Evolutionary conservation across 202 grass and related monocot genomes (phyloP), one percentile per base, ranked within the genome.

Genomic region (Schoenoplectus triqueter): DNA sequence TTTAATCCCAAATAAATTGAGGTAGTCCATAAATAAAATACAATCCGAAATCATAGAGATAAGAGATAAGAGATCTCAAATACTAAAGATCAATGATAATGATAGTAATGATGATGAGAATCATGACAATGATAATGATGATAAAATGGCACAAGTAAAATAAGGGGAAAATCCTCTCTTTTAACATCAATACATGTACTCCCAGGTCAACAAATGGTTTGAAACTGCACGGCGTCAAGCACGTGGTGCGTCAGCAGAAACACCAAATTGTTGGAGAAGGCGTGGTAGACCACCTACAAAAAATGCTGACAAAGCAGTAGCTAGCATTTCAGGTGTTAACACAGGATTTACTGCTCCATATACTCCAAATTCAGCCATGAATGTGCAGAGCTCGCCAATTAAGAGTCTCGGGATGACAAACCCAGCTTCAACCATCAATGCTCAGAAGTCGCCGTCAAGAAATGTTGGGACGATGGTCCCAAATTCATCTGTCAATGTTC

Each of bases 141-240:
- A 31, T 31, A 31, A 31, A 31, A 31, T 31, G 31, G 31, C 31
- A 31, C 31, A 31, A 31, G 31, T 31, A 31, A 31, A 31, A 31
- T 31, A 31, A 31, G 31, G 31, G 31, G 31, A 31, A 31, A 31
- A 31, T 31, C 31, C 44, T 22, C 88, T 22, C 46, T 73, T 17
- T 59, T 73, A 67, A 89, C 82, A 72, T 62, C 51, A 47, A 48
- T 84, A 19, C 82, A 84, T 86, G 55, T 86, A 14, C 10, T n/a
- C 86, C 85, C 70, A 99, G 96, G 86, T 99, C 40, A 86, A 22
- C 82, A 92, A 83, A 91, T 99, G 96, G 93, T 99, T 99, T 82
- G 85, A 86, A 64, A 86, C 86, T 82, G 65, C 87, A 80, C 91
- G 93, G 31, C 86, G 87, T 86, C 83, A 84, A 82, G 84, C 84